Base-by-base conservation (phyloP, 1,284 basidiomycete species). In the Anthracocystis setariae region DNA sequence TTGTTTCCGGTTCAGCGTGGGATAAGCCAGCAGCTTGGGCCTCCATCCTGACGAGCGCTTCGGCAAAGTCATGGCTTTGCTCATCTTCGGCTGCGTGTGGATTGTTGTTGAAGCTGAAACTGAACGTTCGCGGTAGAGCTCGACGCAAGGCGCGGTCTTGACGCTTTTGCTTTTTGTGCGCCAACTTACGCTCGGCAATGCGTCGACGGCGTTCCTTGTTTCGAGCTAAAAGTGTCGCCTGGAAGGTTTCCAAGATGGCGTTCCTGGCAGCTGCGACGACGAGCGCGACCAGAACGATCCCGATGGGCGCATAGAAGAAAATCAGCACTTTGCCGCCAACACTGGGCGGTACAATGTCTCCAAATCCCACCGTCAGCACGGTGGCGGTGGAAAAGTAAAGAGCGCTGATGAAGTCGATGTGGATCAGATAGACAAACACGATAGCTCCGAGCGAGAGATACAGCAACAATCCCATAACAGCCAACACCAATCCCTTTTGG, bases 401-500 rank as follows among this genome's bases (percentile, higher is more conserved):
- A 87, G 83, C 24, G 89, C 85, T 2, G 88, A 92, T 87, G 46
- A 76, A 75, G 35, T 63, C 66, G 43, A 69, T 60, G 39, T 43
- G 24, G 39, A 76, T 52, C 27, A 76, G 45, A 42, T 69, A 59
- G 2, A 64, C 56, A 46, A 67, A 78, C 46, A 74, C 51, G 25
- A 77, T 81, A 32, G 59, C 55, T 10, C 78, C 80, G n/a, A 84
- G 44, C 23, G 89, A 90, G 54, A 93, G 85, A 81, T 92, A 93
- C 54, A 86, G 85, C 18, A 93, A 43, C 47, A 79, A 43, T 2
- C 59, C 64, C 75, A 78, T 77, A 48, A 90, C 88, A 46, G 91
- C 88, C 66, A 93, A 89, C 38, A 91, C 87, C 18, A 94, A 86
- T 0, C 90, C 82, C 18, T 91, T 87, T 77, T 94, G 92, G 77